These are phyloP conservation scores for Clonostachys sp. DNA, from an alignment of 2,329 filamentous ascomycete species.

Conservation along the genomic window DNA sequence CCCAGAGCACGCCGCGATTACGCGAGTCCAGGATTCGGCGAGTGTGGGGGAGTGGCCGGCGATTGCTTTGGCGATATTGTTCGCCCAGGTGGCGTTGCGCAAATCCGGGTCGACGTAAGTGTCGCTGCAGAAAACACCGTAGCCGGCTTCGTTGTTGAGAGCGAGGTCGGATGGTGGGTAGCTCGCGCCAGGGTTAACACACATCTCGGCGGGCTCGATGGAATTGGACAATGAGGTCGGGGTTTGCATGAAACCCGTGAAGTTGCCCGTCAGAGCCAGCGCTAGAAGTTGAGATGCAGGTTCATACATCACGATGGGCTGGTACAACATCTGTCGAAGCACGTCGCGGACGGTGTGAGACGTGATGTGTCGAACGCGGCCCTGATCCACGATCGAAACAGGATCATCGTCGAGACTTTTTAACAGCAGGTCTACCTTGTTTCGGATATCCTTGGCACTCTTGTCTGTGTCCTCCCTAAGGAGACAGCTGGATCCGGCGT, in stretches of 20 bases:
- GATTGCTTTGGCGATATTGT: constrained; percentile 15
- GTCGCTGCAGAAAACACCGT: constrained; percentile 26
- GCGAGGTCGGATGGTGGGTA: no score
- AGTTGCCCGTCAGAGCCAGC: constrained; percentile 3
- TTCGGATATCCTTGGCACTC: constrained; percentile 16
- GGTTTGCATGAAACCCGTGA: constrained; percentile 16
- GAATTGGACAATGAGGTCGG: constrained; percentile 6
- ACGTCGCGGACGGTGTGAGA: no score
- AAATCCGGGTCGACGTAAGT: constrained; percentile 14
- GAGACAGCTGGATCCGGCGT: constrained; percentile 7
- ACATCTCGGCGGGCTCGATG: constrained; percentile 9
- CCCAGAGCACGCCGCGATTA: constrained; percentile 31
- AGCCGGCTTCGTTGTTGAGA: no score
- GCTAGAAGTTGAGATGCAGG: constrained; percentile 5
- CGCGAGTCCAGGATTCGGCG: constrained; percentile 25
- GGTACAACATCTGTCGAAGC: no score
- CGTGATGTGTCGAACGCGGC: no score
- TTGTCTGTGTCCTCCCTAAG: constrained; percentile 1
- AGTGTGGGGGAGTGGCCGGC: constrained; percentile 18
- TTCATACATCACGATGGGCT: no score
- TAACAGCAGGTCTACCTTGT: constrained; percentile 23
- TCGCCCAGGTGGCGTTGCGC: constrained; percentile 14
- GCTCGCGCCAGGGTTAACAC: no score
- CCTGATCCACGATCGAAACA: no score
- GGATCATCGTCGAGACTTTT: constrained; percentile 11